Evolutionary conservation across 2,329 filamentous ascomycete species (phyloP), one percentile per base, ranked within the genome.

Genomic region (Capronia coronata): DNA sequence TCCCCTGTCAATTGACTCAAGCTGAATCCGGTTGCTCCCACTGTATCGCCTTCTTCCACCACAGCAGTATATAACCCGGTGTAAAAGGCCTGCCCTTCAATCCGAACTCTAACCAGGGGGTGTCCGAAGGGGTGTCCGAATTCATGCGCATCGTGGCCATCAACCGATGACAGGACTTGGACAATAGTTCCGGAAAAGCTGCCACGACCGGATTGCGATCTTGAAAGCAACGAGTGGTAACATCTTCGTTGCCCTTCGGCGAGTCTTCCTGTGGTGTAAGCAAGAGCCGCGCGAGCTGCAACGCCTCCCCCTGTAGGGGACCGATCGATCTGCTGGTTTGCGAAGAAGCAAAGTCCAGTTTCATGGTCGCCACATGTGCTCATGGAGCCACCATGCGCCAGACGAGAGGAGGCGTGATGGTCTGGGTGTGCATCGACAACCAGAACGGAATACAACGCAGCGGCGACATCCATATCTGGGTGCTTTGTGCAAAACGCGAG

Each of bases 271-370:
- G 67, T 65, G 2, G 62, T 60, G 56, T 67, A 54, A 13, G 67
- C 67, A 6, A 68, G 57, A 6, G 67, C 66, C 52, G 67, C 61
- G 2, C 68, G 61, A 2, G 67, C 68, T 6, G 65, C 61, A 7
- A 70, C 68, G 45, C 64, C 68, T 11, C 63, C 62, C 2, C 68
- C 68, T 8, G 67, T 69, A 1, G 63, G 66, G 43, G 67, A 66
- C 14, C 72, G 66, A 57, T 78, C 74, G 35, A 76, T 67, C 52
- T 75, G 69, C 45, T 70, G 67, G 22, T 73, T 67, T 0, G 70
- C 71, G 51, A 74, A 71, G 60, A 68, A 69, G 56, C 70, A 74
- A 0, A 73, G 51, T 0, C 71, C 71, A 0, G 67, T 68, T 52
- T 75, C 73, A 7, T 63, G 61, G 5, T 64, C 63, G 2, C 18